Evolutionary conservation across 352 stramenopile genomes (phyloP).

Genomic region (Phytophthora chlamydospora): DNA sequence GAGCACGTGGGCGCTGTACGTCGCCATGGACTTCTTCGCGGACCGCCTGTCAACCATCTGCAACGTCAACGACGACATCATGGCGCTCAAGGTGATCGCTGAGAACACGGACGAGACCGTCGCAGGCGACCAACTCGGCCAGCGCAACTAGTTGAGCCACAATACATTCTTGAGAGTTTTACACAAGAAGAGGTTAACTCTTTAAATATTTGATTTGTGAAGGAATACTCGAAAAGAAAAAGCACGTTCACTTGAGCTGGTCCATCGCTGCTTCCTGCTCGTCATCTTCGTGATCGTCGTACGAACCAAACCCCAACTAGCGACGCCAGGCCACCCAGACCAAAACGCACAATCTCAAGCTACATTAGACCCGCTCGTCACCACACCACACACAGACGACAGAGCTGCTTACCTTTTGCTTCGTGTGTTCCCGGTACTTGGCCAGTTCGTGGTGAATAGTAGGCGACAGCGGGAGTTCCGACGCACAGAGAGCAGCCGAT

Average conservation of each 20-base stretch:
- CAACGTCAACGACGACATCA: conserved; percentile 85
- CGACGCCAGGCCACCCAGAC: conserved; percentile 25
- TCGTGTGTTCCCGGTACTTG: conserved; percentile 63
- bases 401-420: conserved; percentile 47
- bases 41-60: conserved; percentile 71
- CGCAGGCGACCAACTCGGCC: conserved; percentile 56
- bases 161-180: neutral
- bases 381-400: neutral
- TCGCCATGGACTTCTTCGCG: conserved; percentile 69
- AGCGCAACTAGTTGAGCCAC: conserved; percentile 35
- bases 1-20: conserved; percentile 59
- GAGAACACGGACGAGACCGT: conserved; percentile 78
- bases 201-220: no score
- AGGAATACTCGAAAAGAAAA: no score
- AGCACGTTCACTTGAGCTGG: conserved; percentile 13
- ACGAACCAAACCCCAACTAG: conserved; percentile 36
- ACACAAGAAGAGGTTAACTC: neutral
- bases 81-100: conserved; percentile 77
- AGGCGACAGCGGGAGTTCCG: conserved; percentile 58
- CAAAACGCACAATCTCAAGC: conserved; percentile 30
- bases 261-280: neutral
- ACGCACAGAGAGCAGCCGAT: conserved; percentile 19
- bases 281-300: conserved; percentile 28
- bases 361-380: conserved; percentile 22
- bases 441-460: conserved; percentile 74